Conservation (phyloP, 495 filamentous ascomycete species). For the Neurospora sp. region DNA sequence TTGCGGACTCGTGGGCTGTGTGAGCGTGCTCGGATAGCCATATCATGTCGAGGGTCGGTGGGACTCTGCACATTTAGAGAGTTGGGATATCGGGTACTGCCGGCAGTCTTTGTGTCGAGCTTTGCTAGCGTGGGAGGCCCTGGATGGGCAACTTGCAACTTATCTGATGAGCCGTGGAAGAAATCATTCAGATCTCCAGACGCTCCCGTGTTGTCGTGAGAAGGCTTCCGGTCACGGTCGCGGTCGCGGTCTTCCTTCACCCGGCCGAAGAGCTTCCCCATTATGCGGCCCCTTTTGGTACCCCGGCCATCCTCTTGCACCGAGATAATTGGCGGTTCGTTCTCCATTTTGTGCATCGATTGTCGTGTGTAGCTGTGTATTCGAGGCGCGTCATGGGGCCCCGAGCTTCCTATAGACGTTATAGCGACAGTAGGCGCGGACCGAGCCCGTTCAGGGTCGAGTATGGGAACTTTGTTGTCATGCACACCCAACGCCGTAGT, state of each 20-base stretch:
- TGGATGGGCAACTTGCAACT: slow-evolving; percentile 29
- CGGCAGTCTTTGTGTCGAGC: slow-evolving; percentile 35
- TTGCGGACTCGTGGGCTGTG: slow-evolving; percentile 20
- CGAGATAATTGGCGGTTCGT: slow-evolving; percentile 23
- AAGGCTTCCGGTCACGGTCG: slow-evolving; percentile 30
- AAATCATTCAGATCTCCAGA: slow-evolving; percentile 34
- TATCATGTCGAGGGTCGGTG: slow-evolving; percentile 18
- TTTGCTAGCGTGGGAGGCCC: slow-evolving; percentile 31
- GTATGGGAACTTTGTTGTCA: not conserved
- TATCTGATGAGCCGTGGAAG: slow-evolving; percentile 32
- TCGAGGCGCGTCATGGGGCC: slow-evolving; percentile 14
- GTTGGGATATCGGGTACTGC: slow-evolving; percentile 31
- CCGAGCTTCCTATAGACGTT: not conserved
- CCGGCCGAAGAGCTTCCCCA: slow-evolving; percentile 39
- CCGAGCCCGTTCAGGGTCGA: not conserved
- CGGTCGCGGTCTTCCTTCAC: slow-evolving; percentile 11
- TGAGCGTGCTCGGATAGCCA: slow-evolving; percentile 19
- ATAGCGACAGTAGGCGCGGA: not conserved
- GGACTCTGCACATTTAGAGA: slow-evolving; percentile 24
- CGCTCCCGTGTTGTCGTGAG: slow-evolving; percentile 27
- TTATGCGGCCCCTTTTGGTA: slow-evolving; percentile 34
- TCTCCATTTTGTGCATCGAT: slow-evolving; percentile 32
- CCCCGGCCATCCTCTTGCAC: slow-evolving; percentile 26
- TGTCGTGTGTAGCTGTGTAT: slow-evolving; percentile 3
- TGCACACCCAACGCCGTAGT: not conserved